A percentile compares a stretch with the other conserved stretches of the same genome.
Evolutionary conservation across 768 basidiomycete genomes (phyloP).

Genomic region (Amanita muscaria): DNA sequence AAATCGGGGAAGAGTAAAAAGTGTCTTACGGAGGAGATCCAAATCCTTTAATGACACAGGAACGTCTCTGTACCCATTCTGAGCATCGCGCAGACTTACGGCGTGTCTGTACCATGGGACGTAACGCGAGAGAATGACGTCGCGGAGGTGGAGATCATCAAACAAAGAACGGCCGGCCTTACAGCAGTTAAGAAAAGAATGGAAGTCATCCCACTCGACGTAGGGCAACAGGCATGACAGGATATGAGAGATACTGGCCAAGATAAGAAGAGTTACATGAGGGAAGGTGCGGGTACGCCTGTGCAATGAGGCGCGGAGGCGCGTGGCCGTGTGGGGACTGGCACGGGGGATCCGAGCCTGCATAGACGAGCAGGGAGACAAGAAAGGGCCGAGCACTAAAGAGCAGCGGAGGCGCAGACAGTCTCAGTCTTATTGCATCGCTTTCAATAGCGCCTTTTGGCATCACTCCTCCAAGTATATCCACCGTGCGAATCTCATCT

Average conservation of each 20-base stretch:
- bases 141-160: conserved; percentile 19
- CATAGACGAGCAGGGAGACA: too few relatives aligned
- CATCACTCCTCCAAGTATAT: background rate
- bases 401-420: too few relatives aligned
- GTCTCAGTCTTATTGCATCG: too few relatives aligned
- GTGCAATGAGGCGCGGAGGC: too few relatives aligned
- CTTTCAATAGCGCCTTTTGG: too few relatives aligned
- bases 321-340: too few relatives aligned
- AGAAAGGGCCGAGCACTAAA: too few relatives aligned
- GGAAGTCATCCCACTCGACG: conserved; percentile 31
- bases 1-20: conserved; percentile 8
- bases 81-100: conserved; percentile 29
- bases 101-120: conserved; percentile 49
- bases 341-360: too few relatives aligned
- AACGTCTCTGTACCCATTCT: conserved; percentile 34
- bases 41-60: conserved; percentile 50
- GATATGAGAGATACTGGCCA: conserved; percentile 13
- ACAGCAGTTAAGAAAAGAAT: conserved; percentile 32
- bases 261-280: conserved; percentile 1
- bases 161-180: conserved; percentile 24
- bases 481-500: background rate
- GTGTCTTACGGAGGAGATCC: conserved; percentile 50
- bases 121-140: conserved; percentile 38
- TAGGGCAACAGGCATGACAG: conserved; percentile 17
- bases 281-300: background rate